Percentiles rank a stretch among this genome's conserved stretches.
These are phyloP conservation scores for Diplodia sapinea DNA, from an alignment of 2,329 filamentous ascomycete species.

Conservation along the genomic window DNA sequence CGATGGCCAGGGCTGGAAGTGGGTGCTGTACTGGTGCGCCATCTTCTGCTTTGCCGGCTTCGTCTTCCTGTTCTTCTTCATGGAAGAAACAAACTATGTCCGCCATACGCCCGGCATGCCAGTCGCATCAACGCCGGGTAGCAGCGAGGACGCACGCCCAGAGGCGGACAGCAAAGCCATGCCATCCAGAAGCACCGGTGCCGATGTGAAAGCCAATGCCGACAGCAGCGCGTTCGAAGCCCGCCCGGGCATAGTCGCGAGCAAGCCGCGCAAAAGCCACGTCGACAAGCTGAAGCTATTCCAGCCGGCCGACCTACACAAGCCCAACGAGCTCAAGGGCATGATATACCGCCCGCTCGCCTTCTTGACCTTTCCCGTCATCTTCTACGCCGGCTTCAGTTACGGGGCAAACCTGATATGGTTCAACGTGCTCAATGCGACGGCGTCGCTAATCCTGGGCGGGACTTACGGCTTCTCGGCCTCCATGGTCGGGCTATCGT, in stretches of 20 bases:
- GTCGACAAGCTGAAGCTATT: slow-evolving; percentile 43
- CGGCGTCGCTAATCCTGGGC: slow-evolving; percentile 48
- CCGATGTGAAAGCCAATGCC: neutral
- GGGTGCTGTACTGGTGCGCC: slow-evolving; percentile 58
- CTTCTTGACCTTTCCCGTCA: slow-evolving; percentile 49
- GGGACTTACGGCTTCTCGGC: slow-evolving; percentile 48
- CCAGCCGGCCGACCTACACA: slow-evolving; percentile 40
- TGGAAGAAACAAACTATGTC: slow-evolving; percentile 66
- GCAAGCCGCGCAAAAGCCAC: slow-evolving; percentile 39
- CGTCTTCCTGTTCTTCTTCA: slow-evolving; percentile 62
- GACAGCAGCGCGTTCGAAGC: slow-evolving; percentile 20
- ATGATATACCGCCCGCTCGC: slow-evolving; percentile 42
- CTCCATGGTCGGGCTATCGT: slow-evolving; percentile 48
- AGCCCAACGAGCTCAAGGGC: slow-evolving; percentile 39
- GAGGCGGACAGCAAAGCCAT: neutral
- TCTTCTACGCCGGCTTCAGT: slow-evolving; percentile 49
- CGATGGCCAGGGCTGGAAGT: slow-evolving; percentile 45
- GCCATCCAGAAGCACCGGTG: slow-evolving; percentile 31
- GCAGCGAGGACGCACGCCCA: slow-evolving; percentile 10
- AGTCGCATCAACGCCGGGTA: slow-evolving; percentile 29
- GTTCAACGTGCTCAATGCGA: slow-evolving; percentile 54
- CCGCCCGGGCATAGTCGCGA: neutral
- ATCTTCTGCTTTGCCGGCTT: slow-evolving; percentile 59
- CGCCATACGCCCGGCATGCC: slow-evolving; percentile 42
- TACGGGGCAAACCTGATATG: slow-evolving; percentile 50